phyloP scores from a whole-genome alignment of 2,329 filamentous ascomycete genomes.

The Ilyonectria mors-panacis region DNA sequence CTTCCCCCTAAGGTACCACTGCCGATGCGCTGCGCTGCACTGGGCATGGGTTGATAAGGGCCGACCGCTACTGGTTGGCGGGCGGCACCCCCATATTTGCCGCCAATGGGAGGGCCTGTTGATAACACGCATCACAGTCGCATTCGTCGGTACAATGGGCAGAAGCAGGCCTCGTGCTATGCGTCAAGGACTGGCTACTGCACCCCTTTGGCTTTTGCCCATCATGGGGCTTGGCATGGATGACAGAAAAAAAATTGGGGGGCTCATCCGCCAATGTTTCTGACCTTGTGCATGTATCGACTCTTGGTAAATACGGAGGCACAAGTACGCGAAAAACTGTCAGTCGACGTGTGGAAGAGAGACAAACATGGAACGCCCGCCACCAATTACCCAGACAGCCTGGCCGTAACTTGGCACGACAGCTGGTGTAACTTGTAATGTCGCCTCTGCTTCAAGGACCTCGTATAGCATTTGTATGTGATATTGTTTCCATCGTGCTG shows the following conservation, averaged over 20 bases:
- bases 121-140: slow-evolving; percentile 38
- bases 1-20: slow-evolving; percentile 7
- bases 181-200: neutral
- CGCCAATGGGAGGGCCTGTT: slow-evolving; percentile 39
- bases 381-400: neutral
- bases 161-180: neutral
- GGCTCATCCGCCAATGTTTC: neutral
- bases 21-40: neutral
- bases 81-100: slow-evolving; percentile 21
- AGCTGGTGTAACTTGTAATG: neutral
- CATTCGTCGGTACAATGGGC: neutral
- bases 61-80: neutral
- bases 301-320: neutral
- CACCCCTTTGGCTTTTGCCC: neutral
- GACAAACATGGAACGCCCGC: neutral
- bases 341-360: neutral
- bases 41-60: slow-evolving; percentile 13
- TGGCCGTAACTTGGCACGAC: neutral
- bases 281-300: neutral
- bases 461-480: neutral
- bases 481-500: neutral
- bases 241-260: neutral
- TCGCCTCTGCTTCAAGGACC: neutral
- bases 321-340: neutral
- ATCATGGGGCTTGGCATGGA: neutral